Evolutionary conservation across 2,329 filamentous ascomycete species (phyloP).

Genomic region (Claviceps quebecensis): DNA sequence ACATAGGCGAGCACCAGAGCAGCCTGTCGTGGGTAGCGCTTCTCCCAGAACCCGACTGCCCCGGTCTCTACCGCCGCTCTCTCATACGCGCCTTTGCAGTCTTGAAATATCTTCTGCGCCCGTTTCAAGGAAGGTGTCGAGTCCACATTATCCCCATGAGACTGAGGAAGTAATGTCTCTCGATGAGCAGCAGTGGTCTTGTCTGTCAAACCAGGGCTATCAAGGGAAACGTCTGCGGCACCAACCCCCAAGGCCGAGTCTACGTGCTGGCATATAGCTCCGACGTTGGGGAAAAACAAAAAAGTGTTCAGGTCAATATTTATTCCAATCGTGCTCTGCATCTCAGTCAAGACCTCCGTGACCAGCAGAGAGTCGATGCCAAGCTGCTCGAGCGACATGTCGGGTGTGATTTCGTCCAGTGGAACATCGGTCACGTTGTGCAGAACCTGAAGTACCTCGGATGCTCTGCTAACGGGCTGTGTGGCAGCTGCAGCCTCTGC

Average conservation of each 20-base stretch:
- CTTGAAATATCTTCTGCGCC: background rate
- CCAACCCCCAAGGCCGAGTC: background rate
- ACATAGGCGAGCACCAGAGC: background rate
- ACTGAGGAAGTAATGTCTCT: background rate
- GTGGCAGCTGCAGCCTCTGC: too few species aligned
- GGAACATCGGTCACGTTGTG: background rate
- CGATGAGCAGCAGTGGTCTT: too few species aligned
- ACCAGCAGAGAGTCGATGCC: background rate
- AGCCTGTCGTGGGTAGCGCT: background rate
- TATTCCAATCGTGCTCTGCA: background rate
- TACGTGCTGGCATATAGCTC: background rate
- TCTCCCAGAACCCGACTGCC: background rate
- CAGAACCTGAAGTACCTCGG: background rate
- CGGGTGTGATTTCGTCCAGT: background rate
- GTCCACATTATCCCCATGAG: too few species aligned
- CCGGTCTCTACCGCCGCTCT: background rate
- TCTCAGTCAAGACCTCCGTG: background rate
- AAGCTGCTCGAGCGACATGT: background rate
- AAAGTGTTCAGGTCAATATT: background rate
- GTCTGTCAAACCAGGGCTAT: background rate
- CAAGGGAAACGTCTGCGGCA: background rate
- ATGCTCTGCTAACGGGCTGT: background rate
- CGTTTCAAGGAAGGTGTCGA: background rate
- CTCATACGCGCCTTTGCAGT: background rate
- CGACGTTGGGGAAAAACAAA: background rate